A percentile compares a stretch with the other conserved stretches of the same genome.
Evolutionary conservation across 1,284 basidiomycete species (phyloP).

Genomic region (Papiliotrema flavescens): DNA sequence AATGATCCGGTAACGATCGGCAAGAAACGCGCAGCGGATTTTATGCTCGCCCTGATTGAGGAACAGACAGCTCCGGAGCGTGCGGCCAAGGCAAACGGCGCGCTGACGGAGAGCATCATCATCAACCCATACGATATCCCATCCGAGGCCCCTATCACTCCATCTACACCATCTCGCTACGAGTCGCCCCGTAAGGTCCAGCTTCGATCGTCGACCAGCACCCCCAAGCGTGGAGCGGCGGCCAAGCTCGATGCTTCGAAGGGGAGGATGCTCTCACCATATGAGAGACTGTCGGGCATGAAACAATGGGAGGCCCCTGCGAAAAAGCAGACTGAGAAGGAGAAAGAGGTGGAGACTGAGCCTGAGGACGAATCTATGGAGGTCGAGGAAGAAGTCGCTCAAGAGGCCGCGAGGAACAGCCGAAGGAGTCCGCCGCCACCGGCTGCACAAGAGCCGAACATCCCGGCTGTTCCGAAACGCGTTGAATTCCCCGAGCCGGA

Average conservation of each 20-base stretch:
- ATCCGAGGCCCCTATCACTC: constrained; percentile 2
- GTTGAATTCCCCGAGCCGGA: constrained; percentile 14
- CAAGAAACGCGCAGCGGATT: constrained; percentile 34
- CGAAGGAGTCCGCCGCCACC: constrained; percentile 2
- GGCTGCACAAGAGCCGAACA: neutral
- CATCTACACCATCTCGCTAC: constrained; percentile 5
- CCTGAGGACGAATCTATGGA: neutral
- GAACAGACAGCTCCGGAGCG: constrained; percentile 27
- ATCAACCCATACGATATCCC: constrained; percentile 40
- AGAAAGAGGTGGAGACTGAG: neutral
- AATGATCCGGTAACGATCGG: constrained; percentile 20
- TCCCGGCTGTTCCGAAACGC: neutral
- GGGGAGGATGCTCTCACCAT: constrained; percentile 12
- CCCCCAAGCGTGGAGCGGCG: constrained; percentile 39
- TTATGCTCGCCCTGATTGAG: constrained; percentile 37
- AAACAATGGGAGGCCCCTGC: neutral
- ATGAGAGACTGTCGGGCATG: constrained; percentile 19
- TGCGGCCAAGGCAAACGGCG: constrained; percentile 4
- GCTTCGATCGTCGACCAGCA: constrained; percentile 9
- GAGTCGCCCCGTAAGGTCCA: constrained; percentile 17
- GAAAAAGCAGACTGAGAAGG: neutral
- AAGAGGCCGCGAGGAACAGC: constrained; percentile 8
- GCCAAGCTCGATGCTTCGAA: constrained; percentile 32
- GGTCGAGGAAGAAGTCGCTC: neutral
- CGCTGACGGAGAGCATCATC: constrained; percentile 17